These are phyloP conservation scores for Achaetomium macrosporum DNA, from an alignment of 2,329 filamentous ascomycete genomes.

Conservation along the genomic window DNA sequence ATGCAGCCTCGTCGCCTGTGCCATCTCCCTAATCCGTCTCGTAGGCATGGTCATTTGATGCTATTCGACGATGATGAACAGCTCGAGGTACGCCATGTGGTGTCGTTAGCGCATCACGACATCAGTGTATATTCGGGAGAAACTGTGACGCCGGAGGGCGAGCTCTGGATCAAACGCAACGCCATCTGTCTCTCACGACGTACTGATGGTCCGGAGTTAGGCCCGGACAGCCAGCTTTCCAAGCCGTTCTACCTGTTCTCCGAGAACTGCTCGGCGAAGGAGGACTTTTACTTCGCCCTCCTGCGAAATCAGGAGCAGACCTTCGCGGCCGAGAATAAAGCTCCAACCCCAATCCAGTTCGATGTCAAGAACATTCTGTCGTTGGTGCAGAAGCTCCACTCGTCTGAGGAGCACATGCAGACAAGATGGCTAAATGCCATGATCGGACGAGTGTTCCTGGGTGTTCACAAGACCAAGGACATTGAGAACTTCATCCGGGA, in stretches of 20 bases:
- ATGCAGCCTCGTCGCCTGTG: neutral
- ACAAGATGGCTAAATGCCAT: slow-evolving; percentile 92
- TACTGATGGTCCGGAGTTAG: slow-evolving; percentile 45
- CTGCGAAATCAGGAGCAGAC: slow-evolving; percentile 75
- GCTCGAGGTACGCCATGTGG: slow-evolving; percentile 91
- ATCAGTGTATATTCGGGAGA: slow-evolving; percentile 80
- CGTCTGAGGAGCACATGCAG: slow-evolving; percentile 83
- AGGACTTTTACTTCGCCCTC: slow-evolving; percentile 95
- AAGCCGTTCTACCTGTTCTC: slow-evolving; percentile 93
- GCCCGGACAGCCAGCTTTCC: slow-evolving; percentile 52
- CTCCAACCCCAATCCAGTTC: slow-evolving; percentile 68
- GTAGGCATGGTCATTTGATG: slow-evolving; percentile 89
- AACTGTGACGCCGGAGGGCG: slow-evolving; percentile 74
- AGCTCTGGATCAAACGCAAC: slow-evolving; percentile 93
- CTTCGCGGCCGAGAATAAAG: slow-evolving; percentile 47
- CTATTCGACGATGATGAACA: slow-evolving; percentile 95
- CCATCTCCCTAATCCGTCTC: slow-evolving; percentile 7
- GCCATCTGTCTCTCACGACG: slow-evolving; percentile 75
- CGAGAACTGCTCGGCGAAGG: slow-evolving; percentile 91
- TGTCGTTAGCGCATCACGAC: slow-evolving; percentile 82
- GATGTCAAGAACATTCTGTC: slow-evolving; percentile 82
- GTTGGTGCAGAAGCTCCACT: slow-evolving; percentile 84
- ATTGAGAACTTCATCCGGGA: slow-evolving; percentile 71
- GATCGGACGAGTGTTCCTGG: slow-evolving; percentile 81
- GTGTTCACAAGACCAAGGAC: slow-evolving; percentile 76